Evolutionary conservation across 306 rosid genomes (phyloP), one percentile per base, ranked within the genome.

Genomic region (Rubus idaeus): DNA sequence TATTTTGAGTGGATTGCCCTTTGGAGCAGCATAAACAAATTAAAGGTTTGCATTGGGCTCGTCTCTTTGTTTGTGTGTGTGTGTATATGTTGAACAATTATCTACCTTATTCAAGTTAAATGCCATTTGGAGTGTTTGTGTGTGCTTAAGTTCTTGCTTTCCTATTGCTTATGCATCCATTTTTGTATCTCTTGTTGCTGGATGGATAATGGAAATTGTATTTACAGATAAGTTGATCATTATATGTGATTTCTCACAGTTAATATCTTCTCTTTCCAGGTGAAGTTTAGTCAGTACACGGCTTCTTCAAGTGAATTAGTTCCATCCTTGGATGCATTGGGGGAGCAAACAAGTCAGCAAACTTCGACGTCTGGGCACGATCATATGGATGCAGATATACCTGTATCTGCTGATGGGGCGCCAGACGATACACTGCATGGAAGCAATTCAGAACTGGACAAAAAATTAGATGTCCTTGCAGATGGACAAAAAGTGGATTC

Each of bases 401-500:
- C 68, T 17, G 53, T 51, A 45, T 18, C 60, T 46, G 52, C 51
- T 14, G 67, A 68, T 30, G 44, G 62, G 8, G 83, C 47, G 39
- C 23, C 65, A 20, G 77, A 57, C 9, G 47, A 68, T 35, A 53
- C 37, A 35, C 63, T 11, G 63, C 30, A 14, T 21, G 83, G 3
- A 75, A 57, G 53, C 70, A 58, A 46, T 21, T 6, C 47, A 21
- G 52, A 67, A 55, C 82, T 30, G 23, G 75, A 63, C n/a, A 12
- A 63, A 8, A 62, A 63, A 47, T 45, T 49, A 3, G 78, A 60
- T 7, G 79, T 20, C 1, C 69, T 60, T 41, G 77, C 41, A 13
- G 74, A 84, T 26, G 82, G 80, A 20, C 67, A 56, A 53, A 63
- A 74, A 13, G 66, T 45, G 17, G 84, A 62, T 11, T 69, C 52